Percentiles rank a stretch among this genome's conserved stretches.
Evolutionary conservation across 2,329 filamentous ascomycete species (phyloP).

Genomic region (Emmonsia crescens): DNA sequence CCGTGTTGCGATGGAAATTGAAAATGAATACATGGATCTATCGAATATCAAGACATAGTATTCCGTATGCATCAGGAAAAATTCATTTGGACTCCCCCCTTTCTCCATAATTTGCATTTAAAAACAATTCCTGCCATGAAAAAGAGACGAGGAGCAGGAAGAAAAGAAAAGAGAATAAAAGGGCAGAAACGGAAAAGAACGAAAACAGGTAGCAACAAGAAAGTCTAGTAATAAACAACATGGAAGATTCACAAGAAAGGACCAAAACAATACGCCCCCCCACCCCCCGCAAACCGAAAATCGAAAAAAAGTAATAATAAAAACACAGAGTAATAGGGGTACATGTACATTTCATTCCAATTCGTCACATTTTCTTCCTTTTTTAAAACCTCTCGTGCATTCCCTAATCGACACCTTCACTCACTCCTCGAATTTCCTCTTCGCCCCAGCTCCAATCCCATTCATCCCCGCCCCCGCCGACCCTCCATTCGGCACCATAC

Average conservation of each 20-base stretch:
- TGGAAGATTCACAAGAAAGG: neutral
- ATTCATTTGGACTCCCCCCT: neutral
- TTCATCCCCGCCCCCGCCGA: conserved; percentile 15
- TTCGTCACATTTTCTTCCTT: neutral
- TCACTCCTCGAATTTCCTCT: conserved; percentile 34
- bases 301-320: neutral
- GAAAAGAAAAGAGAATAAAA: neutral
- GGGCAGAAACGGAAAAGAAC: neutral
- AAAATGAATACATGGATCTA: neutral
- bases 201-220: neutral
- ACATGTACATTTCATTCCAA: neutral
- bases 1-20: neutral
- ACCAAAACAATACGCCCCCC: neutral
- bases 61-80: neutral
- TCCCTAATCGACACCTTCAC: neutral
- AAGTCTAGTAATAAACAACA: neutral
- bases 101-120: neutral
- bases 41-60: too few relatives aligned
- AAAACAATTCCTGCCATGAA: neutral
- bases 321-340: neutral
- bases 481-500: conserved; percentile 10
- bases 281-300: neutral
- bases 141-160: neutral
- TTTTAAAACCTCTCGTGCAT: neutral
- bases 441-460: conserved; percentile 27